Base-by-base conservation (phyloP, 495 filamentous ascomycete genomes). In the Trichoderma erinaceum region DNA sequence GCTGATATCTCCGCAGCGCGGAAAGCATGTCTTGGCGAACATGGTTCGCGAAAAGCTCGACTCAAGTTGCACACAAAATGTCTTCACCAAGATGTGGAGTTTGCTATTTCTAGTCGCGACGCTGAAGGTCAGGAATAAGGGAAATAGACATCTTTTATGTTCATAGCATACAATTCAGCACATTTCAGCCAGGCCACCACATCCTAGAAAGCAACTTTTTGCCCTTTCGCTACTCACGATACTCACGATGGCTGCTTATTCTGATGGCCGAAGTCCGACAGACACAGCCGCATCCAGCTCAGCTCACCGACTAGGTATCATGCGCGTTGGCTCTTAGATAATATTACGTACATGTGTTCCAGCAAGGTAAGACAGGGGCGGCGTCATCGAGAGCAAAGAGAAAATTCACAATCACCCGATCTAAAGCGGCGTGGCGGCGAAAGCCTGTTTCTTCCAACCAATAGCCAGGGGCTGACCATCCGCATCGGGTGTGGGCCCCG, bases 401-500 rank as follows among this genome's bases (percentile, higher is more conserved):
- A 58, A 25, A 23, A 27, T 29, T 15, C 29, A 29, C 29, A 29
- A 29, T 29, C 29, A 13, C 25, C 29, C 23, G 56, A 21, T 21
- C 18, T 61, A 61, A 61, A 61, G 56, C 56, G 56, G 56, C 56
- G 25, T 61, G 56, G 56, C 56, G 12, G 27, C 23, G 56, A 61
- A 61, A 61, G 56, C 25, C 56, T 18, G 27, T 35, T 16, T 16
- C 13, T 13, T 61, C 16, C 56, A 32, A 11, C 56, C 56, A 61
- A 61, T 61, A 32, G 25, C 56, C 25, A 61, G 13, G 2, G 11
- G 4, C 56, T 61, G 11, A 61, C 29, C 8, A 3, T 13, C 56
- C 56, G 23, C 25, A 61, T 61, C 56, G 27, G 56, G 27, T 35
- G 56, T 61, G 56, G 56, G 56, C 27, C 56, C 56, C 56, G 56